Evolutionary conservation across 1,284 basidiomycete species (phyloP), one percentile per base, ranked within the genome.

Genomic region (Trametes hirsuta): DNA sequence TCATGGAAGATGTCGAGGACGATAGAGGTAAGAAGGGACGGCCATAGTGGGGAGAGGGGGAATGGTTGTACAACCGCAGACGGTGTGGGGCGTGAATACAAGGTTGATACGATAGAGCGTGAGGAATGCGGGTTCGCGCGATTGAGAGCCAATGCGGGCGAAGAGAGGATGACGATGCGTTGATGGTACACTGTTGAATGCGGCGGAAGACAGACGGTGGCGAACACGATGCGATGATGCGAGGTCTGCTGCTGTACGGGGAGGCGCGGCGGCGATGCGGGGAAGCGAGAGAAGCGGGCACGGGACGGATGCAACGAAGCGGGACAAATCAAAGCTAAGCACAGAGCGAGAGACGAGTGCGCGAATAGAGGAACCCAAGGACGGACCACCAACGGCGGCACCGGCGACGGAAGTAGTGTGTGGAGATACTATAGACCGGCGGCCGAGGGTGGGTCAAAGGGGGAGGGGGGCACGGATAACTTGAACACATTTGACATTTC

Each of bases 401-500:
- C 1, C n/a, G 39, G 39, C 39, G 14, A 10, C 14, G 42, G 42
- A 6, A 12, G 14, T 22, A 46, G 22, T 46, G n/a, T n/a, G n/a
- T n/a, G 37, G 21, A 34, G 30, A 21, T 48, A 21, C 40, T 35
- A 47, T 8, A 18, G 51, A 50, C 18, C 40, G 35, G 40, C 44
- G 35, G 42, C 9, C 25, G 45, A 44, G 21, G 18, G 18, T 12
- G 41, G 36, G 21, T 34, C 42, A n/a, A 18, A 18, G 25, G 14
- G 15, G 39, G 25, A 14, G 10, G 15, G 21, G 40, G 18, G 18
- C 18, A 18, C 5, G 11, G 15, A 53, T 47, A 46, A 48, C 47
- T 51, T 51, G 39, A 58, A 62, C 63, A 61, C 51, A 49, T 53
- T 58, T 65, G 57, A 66, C 64, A 66, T 63, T 63, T 63, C 62